Percentiles rank a stretch among this genome's conserved stretches.
phyloP scores from a whole-genome alignment of 805 yeast species.

The Starmerella tilneyi region DNA sequence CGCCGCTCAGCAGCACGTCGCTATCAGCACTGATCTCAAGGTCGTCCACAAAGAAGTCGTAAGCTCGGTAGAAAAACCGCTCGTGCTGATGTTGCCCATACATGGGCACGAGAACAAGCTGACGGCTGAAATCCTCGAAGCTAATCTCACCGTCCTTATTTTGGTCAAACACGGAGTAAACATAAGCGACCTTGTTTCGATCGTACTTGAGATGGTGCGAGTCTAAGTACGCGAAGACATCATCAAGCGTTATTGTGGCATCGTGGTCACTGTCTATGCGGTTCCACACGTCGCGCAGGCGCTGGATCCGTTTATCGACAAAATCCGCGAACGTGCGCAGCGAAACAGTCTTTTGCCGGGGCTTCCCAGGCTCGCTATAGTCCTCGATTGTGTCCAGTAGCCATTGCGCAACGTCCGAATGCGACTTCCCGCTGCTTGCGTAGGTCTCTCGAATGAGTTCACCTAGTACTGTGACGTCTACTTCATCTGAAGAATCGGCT shows the following conservation, averaged over 20 bases:
- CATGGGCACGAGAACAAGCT: conserved; percentile 69
- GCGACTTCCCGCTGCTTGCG: conserved; percentile 7
- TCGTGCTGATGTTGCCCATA: conserved; percentile 33
- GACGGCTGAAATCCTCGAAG: conserved; percentile 77
- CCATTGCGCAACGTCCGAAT: conserved; percentile 15
- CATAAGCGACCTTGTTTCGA: conserved; percentile 41
- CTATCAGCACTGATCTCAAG: conserved; percentile 81
- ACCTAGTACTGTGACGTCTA: conserved; percentile 19
- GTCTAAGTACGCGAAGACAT: conserved; percentile 49
- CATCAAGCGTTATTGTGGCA: conserved; percentile 17
- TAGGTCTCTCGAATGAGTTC: conserved; percentile 19
- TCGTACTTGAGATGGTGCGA: conserved; percentile 46
- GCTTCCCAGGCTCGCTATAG: conserved; percentile 6
- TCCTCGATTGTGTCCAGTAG: conserved; percentile 18
- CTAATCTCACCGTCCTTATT: conserved; percentile 59
- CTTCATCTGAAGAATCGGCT: conserved; percentile 2
- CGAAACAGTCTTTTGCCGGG: conserved; percentile 7
- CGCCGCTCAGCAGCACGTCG: conserved; percentile 75
- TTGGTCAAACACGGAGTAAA: conserved; percentile 48
- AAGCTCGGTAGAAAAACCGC: conserved; percentile 56
- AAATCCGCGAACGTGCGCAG: conserved; percentile 21
- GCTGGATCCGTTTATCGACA: conserved; percentile 24
- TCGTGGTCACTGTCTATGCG: conserved; percentile 26
- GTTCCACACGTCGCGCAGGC: conserved; percentile 24
- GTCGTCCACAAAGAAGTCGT: conserved; percentile 66